phyloP scores from a whole-genome alignment of 768 basidiomycete species.

The Auricularia heimuer region DNA sequence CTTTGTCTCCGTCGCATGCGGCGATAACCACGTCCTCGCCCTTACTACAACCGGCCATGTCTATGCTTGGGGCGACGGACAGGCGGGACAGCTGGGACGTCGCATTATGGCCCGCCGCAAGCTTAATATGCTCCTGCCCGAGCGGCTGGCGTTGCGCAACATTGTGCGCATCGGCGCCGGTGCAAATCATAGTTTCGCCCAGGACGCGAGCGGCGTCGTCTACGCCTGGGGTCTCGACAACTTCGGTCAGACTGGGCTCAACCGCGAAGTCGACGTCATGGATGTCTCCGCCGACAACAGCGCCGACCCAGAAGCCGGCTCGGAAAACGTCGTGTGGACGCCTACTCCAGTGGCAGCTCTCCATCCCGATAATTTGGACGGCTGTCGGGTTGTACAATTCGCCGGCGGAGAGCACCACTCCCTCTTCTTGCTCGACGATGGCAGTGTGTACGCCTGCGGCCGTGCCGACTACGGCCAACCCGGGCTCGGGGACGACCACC shows the following conservation, averaged over 20 bases:
- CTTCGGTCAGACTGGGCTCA: constrained; percentile 57
- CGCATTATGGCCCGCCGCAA: constrained; percentile 32
- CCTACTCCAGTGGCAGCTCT: too few species aligned
- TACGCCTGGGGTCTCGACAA: constrained; percentile 39
- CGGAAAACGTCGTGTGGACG: too few species aligned
- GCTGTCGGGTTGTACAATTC: constrained; percentile 60
- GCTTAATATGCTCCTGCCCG: constrained; percentile 33
- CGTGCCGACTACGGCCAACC: constrained; percentile 78
- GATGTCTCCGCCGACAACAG: constrained; percentile 57
- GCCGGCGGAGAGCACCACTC: constrained; percentile 82
- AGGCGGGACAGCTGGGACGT: constrained; percentile 36
- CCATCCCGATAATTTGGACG: constrained; percentile 12
- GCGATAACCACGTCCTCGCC: constrained; percentile 37
- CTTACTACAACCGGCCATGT: constrained; percentile 35
- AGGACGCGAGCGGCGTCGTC: constrained; percentile 31
- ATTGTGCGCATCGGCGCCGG: constrained; percentile 35
- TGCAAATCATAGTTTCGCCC: constrained; percentile 36
- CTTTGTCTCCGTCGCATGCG: constrained; percentile 15
- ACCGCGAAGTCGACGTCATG: constrained; percentile 36
- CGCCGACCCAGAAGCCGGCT: constrained; percentile 33
- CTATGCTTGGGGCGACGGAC: constrained; percentile 36
- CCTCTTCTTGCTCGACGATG: constrained; percentile 74
- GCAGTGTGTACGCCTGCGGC: constrained; percentile 80
- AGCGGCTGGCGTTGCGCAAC: constrained; percentile 27
- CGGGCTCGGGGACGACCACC: constrained; percentile 38